Conservation (phyloP, 192 early-diverging fungal genomes). For the Geosiphon pyriformis region DNA sequence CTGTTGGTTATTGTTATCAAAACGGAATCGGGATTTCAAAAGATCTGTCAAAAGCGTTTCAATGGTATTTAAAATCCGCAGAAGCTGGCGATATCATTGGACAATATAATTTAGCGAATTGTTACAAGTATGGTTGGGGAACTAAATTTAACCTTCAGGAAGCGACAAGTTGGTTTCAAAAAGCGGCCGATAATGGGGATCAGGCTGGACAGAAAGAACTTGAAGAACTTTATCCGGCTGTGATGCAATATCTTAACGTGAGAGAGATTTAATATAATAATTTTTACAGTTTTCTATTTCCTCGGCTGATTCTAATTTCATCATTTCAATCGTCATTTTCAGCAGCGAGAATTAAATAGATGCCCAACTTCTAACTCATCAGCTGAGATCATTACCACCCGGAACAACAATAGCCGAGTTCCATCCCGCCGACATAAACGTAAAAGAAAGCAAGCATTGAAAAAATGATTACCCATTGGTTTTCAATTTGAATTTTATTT, state of each 20-base stretch:
- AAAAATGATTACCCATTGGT: no score
- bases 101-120: constrained; percentile 52
- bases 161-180: constrained; percentile 2
- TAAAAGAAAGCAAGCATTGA: no score
- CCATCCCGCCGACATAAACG: no score
- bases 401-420: no score
- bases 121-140: constrained; percentile 31
- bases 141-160: neutral
- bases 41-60: constrained; percentile 58
- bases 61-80: constrained; percentile 52
- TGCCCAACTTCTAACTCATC: no score
- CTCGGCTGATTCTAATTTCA: no score
- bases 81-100: constrained; percentile 53
- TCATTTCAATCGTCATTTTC: no score
- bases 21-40: constrained; percentile 67
- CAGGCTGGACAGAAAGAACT: neutral
- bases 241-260: neutral
- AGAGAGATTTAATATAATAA: no score
- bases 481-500: no score
- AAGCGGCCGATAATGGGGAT: constrained; percentile 5
- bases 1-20: constrained; percentile 76
- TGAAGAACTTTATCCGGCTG: neutral
- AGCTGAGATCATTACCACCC: no score
- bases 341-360: no score
- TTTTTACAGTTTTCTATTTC: no score